Conservation (phyloP, 352 stramenopile genomes). For the Phytophthora cryptogea region DNA sequence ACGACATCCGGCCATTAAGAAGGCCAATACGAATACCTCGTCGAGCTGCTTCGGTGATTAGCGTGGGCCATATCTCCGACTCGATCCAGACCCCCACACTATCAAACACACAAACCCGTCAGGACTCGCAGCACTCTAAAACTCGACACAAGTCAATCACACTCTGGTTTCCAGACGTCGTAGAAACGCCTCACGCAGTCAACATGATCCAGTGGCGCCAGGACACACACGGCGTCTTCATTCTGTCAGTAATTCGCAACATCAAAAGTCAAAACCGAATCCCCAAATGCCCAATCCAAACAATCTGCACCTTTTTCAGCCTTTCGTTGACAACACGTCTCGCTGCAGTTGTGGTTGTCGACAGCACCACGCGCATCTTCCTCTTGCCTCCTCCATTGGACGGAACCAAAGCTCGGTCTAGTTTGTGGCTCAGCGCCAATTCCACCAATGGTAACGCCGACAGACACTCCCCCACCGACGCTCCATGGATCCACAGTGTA, state of each 20-base stretch:
- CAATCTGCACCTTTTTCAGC: conserved; percentile 24
- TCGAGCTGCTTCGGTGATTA: conserved; percentile 56
- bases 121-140: not conserved
- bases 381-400: conserved; percentile 12
- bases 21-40: conserved; percentile 61
- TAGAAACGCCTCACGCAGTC: conserved; percentile 62
- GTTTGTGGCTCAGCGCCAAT: conserved; percentile 36
- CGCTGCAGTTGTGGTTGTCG: conserved; percentile 71
- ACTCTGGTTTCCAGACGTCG: conserved; percentile 66
- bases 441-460: conserved; percentile 69
- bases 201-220: conserved; percentile 69
- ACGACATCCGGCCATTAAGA: conserved; percentile 69
- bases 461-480: conserved; percentile 75
- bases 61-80: conserved; percentile 81
- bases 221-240: conserved; percentile 44
- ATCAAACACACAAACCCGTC: not conserved
- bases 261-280: not conserved
- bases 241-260: conserved; percentile 18
- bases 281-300: not conserved
- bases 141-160: conserved; percentile 4
- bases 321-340: conserved; percentile 41
- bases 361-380: conserved; percentile 56
- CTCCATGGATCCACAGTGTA: conserved; percentile 78
- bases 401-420: conserved; percentile 6
- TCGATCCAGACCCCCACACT: conserved; percentile 79